These are phyloP conservation scores for Calonectria naviculata DNA, from an alignment of 2,329 filamentous ascomycete genomes.

Conservation along the genomic window DNA sequence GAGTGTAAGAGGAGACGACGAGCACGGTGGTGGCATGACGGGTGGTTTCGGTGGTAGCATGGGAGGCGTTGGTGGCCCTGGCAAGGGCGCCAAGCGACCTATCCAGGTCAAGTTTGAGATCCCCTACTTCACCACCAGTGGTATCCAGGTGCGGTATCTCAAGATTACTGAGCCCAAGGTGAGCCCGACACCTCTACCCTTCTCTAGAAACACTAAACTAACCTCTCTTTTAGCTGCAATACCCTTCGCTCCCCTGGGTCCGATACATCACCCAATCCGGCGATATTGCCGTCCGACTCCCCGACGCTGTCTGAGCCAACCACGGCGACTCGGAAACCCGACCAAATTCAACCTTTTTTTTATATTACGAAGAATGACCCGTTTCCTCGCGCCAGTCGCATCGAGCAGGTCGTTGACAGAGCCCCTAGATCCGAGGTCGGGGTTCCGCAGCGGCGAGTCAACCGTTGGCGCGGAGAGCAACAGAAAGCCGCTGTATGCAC, in stretches of 20 bases:
- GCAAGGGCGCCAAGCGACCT: constrained; percentile 90
- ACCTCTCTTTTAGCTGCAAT: constrained; percentile 79
- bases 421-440: constrained; percentile 5
- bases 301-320: constrained; percentile 80
- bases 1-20: constrained; percentile 93
- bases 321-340: neutral
- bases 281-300: constrained; percentile 93
- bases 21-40: constrained; percentile 96
- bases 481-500: constrained; percentile 1
- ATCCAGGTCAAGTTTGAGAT: constrained; percentile 99
- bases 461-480: neutral
- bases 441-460: neutral
- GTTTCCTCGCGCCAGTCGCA: constrained; percentile 6
- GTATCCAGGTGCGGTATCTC: constrained; percentile 97
- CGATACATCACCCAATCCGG: constrained; percentile 98
- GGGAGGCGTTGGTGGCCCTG: constrained; percentile 82
- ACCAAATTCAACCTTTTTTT: constrained; percentile 7
- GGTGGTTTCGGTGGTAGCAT: constrained; percentile 97
- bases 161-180: constrained; percentile 99
- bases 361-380: constrained; percentile 18
- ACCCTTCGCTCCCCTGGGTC: constrained; percentile 96
- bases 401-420: neutral
- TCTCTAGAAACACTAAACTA: neutral
- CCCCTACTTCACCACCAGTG: constrained; percentile 99
- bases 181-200: constrained; percentile 42